These are phyloP conservation scores for Tetrastigma voinierianum DNA, from an alignment of 164 flowering plant genomes.

Conservation along the genomic window DNA sequence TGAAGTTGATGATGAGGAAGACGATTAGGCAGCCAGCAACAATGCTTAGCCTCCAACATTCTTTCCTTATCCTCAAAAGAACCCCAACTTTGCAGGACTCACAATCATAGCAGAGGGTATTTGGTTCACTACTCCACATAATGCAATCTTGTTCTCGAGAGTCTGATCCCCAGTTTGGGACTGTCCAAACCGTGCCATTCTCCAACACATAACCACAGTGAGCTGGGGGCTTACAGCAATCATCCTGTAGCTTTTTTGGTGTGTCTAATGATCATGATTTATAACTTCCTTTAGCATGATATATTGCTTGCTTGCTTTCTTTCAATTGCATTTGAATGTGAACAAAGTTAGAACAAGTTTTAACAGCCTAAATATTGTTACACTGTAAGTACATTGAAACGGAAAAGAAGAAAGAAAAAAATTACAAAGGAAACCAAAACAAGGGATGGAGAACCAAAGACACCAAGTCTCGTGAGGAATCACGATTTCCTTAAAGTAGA, in stretches of 20 bases:
- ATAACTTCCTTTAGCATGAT: too few relatives aligned
- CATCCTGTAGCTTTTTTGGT: conserved; percentile 12
- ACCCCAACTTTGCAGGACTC: background rate
- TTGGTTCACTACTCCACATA: conserved; percentile 26
- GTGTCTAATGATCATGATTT: too few relatives aligned
- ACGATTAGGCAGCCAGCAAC: background rate
- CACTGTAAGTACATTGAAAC: too few relatives aligned
- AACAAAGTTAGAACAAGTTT: too few relatives aligned
- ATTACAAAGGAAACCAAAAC: too few relatives aligned
- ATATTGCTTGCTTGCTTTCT: too few relatives aligned
- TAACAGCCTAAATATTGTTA: too few relatives aligned
- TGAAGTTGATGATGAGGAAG: background rate
- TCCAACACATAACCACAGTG: conserved; percentile 17
- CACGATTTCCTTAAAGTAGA: too few relatives aligned
- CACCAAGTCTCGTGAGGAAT: too few relatives aligned
- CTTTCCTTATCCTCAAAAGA: background rate
- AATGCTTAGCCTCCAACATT: background rate
- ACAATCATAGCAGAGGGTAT: conserved; percentile 2
- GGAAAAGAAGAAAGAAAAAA: too few relatives aligned
- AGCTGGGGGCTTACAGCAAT: conserved; percentile 38
- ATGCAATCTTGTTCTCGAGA: conserved; percentile 20
- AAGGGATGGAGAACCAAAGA: too few relatives aligned
- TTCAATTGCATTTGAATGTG: too few relatives aligned
- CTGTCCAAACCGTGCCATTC: conserved; percentile 27
- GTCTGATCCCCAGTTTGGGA: conserved; percentile 18